Evolutionary conservation across 164 flowering plant genomes (phyloP), one percentile per base, ranked within the genome.

Genomic region (Vitis labrusca): DNA sequence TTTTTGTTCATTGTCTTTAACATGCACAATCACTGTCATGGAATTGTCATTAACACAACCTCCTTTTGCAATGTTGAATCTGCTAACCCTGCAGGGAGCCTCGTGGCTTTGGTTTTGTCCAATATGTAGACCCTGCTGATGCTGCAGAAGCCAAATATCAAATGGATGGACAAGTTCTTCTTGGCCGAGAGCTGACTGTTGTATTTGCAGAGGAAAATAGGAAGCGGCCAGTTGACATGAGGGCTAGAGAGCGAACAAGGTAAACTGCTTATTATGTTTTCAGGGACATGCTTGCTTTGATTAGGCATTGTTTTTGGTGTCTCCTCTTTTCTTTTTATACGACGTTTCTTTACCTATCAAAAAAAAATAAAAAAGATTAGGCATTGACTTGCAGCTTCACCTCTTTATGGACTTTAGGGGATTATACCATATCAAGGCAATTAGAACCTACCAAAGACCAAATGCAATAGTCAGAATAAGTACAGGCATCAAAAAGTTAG

Each of bases 51-150:
- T 50, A 3, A 61, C 7, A 58, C n/a, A 6, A 30, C 48, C 59
- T 66, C 3, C 56, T 37, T 10, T 66, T 57, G 32, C 64, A 7
- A 15, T 29, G 11, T 37, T 11, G 59, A 64, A 61, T 10, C 19
- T 50, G 30, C 50, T 27, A 55, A 19, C 71, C 50, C 3, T 74
- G 75, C 84, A 94, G 97, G 72, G 87, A 92, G 64, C 99, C 96
- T 6, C 95, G 95, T 65, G 99, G 98, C n/a, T 92, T 91, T 85
- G 97, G 97, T 32, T 94, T 94, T 85, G 91, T 94, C 61, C 97
- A 94, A 67, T 94, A 70, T 83, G 69, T 92, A 19, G 88, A 94
- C 47, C 95, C 97, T 56, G 91, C 78, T 72, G 99, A 94, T 91
- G 97, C 99, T 68, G 94, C 85, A 16, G 99, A 94, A 63, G 98